Evolutionary conservation across 805 yeast genomes (phyloP), one percentile per base, ranked within the genome.

Genomic region (Kluyveromyces nonfermentans): DNA sequence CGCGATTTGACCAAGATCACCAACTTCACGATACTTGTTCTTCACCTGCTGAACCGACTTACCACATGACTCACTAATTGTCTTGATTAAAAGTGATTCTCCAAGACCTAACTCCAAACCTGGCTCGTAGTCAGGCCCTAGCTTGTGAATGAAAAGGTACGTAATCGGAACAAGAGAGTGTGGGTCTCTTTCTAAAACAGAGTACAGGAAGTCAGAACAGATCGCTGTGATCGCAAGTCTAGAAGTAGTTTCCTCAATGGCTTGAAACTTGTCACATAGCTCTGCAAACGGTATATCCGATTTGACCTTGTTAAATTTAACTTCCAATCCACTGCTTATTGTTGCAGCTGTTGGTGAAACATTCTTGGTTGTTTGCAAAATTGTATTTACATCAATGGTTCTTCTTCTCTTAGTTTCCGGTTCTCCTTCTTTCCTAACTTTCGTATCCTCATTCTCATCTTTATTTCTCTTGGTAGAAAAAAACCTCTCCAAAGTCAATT

Each of bases 51-150:
- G 67, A 1, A 77, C 52, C 0, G 89, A 73, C 44, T 95, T 72
- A 1, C 98, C 98, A 15, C 95, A 89, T 40, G 95, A 78, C 56
- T 85, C 95, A 31, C 88, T 79, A 34, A 93, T 77, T 0, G 97
- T 93, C 56, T 89, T 93, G 55, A 89, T 78, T 21, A 93, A 67
- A 9, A 93, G 60, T 2, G 94, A 80, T 62, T 93, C 98, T 15
- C 98, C 98, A 2, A 93, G 71, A 0, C 98, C 98, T 20, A 93
- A 69, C 57, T 93, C 98, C 45, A 90, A 67, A 25, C 94, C 97
- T 4, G 63, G 61, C 58, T 87, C 96, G 58, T 93, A 93, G 60
- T 93, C 98, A 0, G 98, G 98, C 0, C 97, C 96, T 8, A 89
- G 67, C 48, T 90, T 70, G 60, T 90, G 90, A 59, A 90, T 88